These are phyloP conservation scores for Leccinum disarticulatum DNA, from an alignment of 768 basidiomycete genomes.

Conservation along the genomic window DNA sequence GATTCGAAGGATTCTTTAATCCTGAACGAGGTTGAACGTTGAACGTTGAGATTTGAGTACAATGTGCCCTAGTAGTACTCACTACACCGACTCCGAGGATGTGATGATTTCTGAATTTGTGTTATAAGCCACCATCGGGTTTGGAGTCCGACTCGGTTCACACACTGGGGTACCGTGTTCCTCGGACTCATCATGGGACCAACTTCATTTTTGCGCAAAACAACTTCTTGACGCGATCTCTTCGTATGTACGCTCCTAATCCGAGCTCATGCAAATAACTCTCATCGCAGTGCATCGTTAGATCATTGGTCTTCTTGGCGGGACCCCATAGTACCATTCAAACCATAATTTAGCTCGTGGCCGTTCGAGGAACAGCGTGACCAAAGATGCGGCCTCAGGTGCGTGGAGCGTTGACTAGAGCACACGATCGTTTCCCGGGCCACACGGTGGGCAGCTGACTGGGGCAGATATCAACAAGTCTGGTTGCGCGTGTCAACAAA, in stretches of 20 bases:
- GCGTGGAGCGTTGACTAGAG: background rate
- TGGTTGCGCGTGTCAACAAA: background rate
- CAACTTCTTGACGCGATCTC: background rate
- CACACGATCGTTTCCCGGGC: background rate
- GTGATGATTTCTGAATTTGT: background rate
- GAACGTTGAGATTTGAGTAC: background rate
- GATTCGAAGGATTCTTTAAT: background rate
- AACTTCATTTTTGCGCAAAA: background rate
- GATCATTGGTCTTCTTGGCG: background rate
- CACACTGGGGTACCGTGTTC: background rate
- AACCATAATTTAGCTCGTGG: background rate
- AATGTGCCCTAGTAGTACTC: background rate
- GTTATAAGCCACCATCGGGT: background rate
- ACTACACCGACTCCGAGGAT: too few species aligned
- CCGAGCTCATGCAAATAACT: background rate
- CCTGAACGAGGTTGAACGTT: too few species aligned
- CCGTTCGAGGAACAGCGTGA: background rate
- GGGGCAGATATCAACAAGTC: background rate
- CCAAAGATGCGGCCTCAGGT: background rate
- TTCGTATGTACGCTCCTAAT: background rate
- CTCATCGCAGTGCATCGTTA: background rate
- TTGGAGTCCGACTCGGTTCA: background rate
- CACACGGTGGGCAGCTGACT: background rate
- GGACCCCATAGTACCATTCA: background rate
- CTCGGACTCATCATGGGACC: background rate